Base-by-base conservation (phyloP, 306 rosid species). In the Pueraria montana region DNA sequence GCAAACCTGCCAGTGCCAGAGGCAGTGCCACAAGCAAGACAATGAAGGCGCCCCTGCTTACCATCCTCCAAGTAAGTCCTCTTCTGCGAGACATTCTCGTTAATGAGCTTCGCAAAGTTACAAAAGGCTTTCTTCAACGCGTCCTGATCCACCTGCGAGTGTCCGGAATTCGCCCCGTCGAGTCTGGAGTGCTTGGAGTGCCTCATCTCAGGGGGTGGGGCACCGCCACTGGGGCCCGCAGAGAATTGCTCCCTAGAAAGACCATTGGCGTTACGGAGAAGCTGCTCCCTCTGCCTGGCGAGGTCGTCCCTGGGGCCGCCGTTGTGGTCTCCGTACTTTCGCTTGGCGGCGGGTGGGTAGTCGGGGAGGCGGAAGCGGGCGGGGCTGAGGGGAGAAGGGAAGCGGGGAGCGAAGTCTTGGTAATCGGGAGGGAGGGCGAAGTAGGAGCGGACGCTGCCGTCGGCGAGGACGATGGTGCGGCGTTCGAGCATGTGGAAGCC, bases 401-500 rank as follows among this genome's bases (percentile, higher is more conserved):
- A 65, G 27, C 87, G 87, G 0, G 83, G 88, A 1, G 87, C 77
- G 70, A 94, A 92, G 26, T 94, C 97, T 14, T 87, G 96, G 77
- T 94, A 96, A 82, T 96, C 98, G 0, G 87, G 93, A 1, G 99
- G 98, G 12, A 96, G 98, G 26, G 98, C 94, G 53, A 92, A 92
- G 89, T 96, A 96, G 13, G 98, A 94, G 30, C 98, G 92, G 40
- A 92, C 99, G 26, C 90, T 90, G 11, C 95, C 98, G 61, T 96
- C 99, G 21, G 99, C 95, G 27, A 96, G 97, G 49, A 88, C 88
- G 64, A 96, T 88, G 1, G 99, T 88, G 14, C 97, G 99, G 30
- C 99, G 99, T 65, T 94, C 98, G 2, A 96, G 95, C 97, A 94
- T 94, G 93, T 96, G 99, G 84, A 96, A 96, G 38, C 97, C 97